Evolutionary conservation across 2,329 filamentous ascomycete genomes (phyloP).

Genomic region (Trichoderma sp.): DNA sequence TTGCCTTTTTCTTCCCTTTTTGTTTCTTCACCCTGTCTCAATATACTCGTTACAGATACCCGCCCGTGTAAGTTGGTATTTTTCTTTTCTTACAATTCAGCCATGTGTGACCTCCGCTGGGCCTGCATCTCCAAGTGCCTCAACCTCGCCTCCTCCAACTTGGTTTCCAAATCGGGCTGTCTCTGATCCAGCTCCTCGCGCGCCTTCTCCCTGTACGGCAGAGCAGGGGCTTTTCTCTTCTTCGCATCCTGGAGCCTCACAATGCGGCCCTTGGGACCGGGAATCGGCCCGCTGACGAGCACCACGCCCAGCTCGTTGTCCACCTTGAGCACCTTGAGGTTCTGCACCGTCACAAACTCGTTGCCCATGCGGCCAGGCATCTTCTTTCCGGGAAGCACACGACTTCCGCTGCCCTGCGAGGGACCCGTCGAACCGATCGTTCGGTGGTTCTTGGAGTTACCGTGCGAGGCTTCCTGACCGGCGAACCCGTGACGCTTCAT

Average conservation of each 20-base stretch:
- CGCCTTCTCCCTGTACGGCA: slow-evolving; percentile 49
- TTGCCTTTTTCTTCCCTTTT: slow-evolving; percentile 10
- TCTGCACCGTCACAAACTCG: slow-evolving; percentile 84
- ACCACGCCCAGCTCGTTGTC: slow-evolving; percentile 85
- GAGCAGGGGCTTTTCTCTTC: slow-evolving; percentile 67
- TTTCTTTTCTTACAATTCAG: slow-evolving; percentile 21
- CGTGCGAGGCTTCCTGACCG: slow-evolving; percentile 89
- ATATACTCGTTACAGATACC: slow-evolving; percentile 11
- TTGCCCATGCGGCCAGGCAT: slow-evolving; percentile 97
- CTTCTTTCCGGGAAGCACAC: slow-evolving; percentile 93
- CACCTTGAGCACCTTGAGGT: slow-evolving; percentile 83
- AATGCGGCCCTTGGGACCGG: slow-evolving; percentile 81
- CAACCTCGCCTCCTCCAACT: slow-evolving; percentile 48
- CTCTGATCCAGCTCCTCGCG: slow-evolving; percentile 45
- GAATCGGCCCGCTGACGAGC: slow-evolving; percentile 81
- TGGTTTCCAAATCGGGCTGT: slow-evolving; percentile 45
- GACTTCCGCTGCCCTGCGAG: slow-evolving; percentile 86
- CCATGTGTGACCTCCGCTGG: slow-evolving; percentile 37
- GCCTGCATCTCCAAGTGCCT: slow-evolving; percentile 55
- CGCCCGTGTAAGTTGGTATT: neutral
- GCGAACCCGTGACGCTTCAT: slow-evolving; percentile 95
- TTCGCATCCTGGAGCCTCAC: slow-evolving; percentile 87
- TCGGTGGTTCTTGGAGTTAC: slow-evolving; percentile 91
- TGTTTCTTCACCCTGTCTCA: neutral
- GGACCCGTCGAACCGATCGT: slow-evolving; percentile 87